Evolutionary conservation across 1,139 yeast species (phyloP).

Genomic region (Yamadazyma triangularis): DNA sequence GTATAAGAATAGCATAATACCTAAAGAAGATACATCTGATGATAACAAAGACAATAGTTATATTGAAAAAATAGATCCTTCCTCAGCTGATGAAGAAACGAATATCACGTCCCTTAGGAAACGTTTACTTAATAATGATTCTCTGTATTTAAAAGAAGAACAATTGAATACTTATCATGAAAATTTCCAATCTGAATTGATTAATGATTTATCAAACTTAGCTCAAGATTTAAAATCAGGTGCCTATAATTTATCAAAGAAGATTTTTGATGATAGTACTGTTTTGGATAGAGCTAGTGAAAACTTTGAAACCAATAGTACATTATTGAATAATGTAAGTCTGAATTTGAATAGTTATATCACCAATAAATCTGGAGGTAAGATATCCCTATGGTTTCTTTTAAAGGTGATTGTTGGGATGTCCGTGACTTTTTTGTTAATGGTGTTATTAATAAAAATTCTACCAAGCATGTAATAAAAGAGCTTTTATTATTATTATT

Average conservation of each 20-base stretch:
- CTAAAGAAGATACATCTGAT: background rate
- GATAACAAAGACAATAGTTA: background rate
- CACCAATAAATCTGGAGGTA: conserved; percentile 35
- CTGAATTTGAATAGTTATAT: conserved; percentile 33
- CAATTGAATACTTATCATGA: conserved; percentile 35
- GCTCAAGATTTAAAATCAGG: conserved; percentile 34
- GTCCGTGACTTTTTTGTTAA: conserved; percentile 22
- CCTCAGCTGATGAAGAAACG: background rate
- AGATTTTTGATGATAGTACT: conserved; percentile 33
- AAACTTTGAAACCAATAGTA: conserved; percentile 31
- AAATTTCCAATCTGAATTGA: conserved; percentile 38
- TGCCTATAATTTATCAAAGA: conserved; percentile 31
- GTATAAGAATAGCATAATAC: conserved; percentile 1
- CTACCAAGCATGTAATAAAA: conserved; percentile 21
- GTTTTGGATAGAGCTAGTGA: conserved; percentile 36
- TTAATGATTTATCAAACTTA: conserved; percentile 33
- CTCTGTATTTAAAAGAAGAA: background rate
- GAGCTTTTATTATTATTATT: background rate
- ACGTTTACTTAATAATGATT: conserved; percentile 7
- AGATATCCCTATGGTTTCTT: conserved; percentile 32
- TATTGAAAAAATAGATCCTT: background rate
- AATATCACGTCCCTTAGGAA: conserved; percentile 8
- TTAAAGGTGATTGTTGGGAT: conserved; percentile 24
- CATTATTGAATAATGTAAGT: conserved; percentile 35
- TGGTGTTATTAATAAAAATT: conserved; percentile 22